Base-by-base conservation (phyloP, 805 yeast genomes). In the Candida ovalis region DNA sequence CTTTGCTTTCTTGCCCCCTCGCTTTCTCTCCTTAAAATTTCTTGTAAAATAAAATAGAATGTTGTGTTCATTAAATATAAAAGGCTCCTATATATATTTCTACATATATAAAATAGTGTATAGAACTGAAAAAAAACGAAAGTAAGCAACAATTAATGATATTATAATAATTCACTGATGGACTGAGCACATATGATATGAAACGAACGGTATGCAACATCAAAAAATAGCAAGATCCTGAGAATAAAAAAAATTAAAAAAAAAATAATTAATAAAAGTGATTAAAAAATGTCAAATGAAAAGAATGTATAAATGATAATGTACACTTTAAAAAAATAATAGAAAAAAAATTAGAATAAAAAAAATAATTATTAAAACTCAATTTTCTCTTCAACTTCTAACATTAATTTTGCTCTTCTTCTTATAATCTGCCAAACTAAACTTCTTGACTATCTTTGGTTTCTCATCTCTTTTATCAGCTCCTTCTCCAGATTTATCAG, bases 391-490 rank as follows among this genome's bases (percentile, higher is more conserved):
- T 30, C 35, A 30, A 12, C 35, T 30, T 37, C 40, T 21, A 21
- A 35, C 17, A 8, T 35, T 35, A 25, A 35, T 45, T 47, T 51
- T 61, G 46, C 62, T 63, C 44, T 63, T 64, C 71, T 78, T 84
- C 64, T 81, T 82, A 63, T 85, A 85, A 58, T 85, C 92, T 1
- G 90, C 90, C 62, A 85, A 80, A 42, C 88, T 82, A 55, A 85
- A 71, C 64, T 84, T 85, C 70, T 81, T 81, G 24, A 74, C 77
- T 39, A 65, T 54, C 49, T 65, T 64, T 3, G 71, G 69, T 28
- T 53, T 62, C n/a, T 60, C 64, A 2, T 54, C 56, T 13, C 27
- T 19, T 18, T 44, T 45, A 19, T 48, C 52, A 36, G 24, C 43
- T 5, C 15, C 43, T 5, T 30, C 35, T 5, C 17, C 35, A 30